Evolutionary conservation across 1,284 basidiomycete species (phyloP), one percentile per base, ranked within the genome.

Genomic region (Apiotrichum veenhuisii): DNA sequence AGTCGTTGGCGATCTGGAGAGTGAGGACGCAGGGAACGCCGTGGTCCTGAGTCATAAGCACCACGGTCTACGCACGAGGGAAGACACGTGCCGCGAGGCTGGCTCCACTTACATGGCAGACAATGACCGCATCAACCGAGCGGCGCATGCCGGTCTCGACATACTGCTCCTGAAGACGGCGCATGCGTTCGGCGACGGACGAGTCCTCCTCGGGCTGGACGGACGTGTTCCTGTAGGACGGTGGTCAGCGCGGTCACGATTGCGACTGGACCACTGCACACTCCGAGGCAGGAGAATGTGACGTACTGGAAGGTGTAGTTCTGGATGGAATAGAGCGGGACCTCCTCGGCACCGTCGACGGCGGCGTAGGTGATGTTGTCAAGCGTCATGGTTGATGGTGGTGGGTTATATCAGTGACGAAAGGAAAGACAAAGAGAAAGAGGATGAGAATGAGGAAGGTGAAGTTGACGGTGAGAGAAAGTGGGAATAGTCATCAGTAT

Each of bases 1-100:
- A 98, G 20, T 93, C 92, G 73, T 97, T 97, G 34, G 93, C 95
- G 70, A 98, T 96, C 75, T 98, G 95, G 17, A 98, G 83, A 86
- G 98, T 95, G 64, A 98, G 84, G 60, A 98, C 89, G 71, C 98
- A 95, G 3, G 92, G 91, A 71, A 94, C 89, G 0, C 91, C 90
- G 63, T 92, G 91, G 72, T 92, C 89, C 76, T 78, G 51, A 9
- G 11, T 1, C 10, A 20, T 41, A 1, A 41, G 40, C 20, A 20
- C 18, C 17, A 17, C 15, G 37, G 18, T 5, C 8, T 38, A 8
- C 18, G 37, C 4, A 7, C 36, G 20, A 41, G 40, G 40, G 40
- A 41, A 41, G 40, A n/a, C 40, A 34, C 15, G 14, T 7, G 5
- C 20, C 7, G 15, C n/a, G 9, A 8, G 10, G 37, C 7, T 36